Conservation (phyloP, 768 basidiomycete genomes). For the Kwoniella sp. region DNA sequence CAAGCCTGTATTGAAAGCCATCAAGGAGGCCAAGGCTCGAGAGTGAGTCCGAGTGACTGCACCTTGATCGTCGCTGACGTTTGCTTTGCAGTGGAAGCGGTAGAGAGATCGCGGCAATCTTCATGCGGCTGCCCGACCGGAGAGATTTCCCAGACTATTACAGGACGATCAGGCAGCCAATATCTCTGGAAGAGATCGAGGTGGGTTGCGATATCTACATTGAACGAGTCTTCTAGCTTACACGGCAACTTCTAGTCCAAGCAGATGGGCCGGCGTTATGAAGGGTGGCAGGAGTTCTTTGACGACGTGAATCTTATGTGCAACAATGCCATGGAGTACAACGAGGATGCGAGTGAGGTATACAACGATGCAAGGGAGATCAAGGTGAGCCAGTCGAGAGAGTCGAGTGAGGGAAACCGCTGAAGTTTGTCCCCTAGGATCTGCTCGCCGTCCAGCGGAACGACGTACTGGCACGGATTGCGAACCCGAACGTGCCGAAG, state of each 20-base stretch:
- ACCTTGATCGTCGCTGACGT: background rate
- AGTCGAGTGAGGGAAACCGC: background rate
- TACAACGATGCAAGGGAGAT: slow-evolving; percentile 44
- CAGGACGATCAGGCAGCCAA: slow-evolving; percentile 68
- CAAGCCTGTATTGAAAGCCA: slow-evolving; percentile 35
- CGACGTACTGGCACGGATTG: slow-evolving; percentile 17
- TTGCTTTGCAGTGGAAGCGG: slow-evolving; percentile 22
- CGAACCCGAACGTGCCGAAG: slow-evolving; percentile 2
- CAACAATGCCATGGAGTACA: slow-evolving; percentile 81
- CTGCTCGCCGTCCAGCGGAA: background rate
- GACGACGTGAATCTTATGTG: slow-evolving; percentile 86
- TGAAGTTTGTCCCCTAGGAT: background rate
- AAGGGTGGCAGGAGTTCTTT: slow-evolving; percentile 64
- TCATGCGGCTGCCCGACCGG: slow-evolving; percentile 77
- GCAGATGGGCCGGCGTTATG: slow-evolving; percentile 74
- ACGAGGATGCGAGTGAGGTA: slow-evolving; percentile 63
- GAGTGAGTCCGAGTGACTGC: slow-evolving; percentile 29
- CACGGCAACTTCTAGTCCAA: slow-evolving; percentile 68
- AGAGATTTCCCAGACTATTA: slow-evolving; percentile 75
- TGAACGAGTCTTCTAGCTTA: too few relatives aligned
- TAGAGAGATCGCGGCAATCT: slow-evolving; percentile 56
- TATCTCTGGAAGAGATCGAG: slow-evolving; percentile 85
- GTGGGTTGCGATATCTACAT: slow-evolving; percentile 44
- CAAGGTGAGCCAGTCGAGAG: slow-evolving; percentile 23
- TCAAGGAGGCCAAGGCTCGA: slow-evolving; percentile 31